Percentiles rank a stretch among this genome's conserved stretches.
These are phyloP conservation scores for Lasiodiplodia sp. DNA, from an alignment of 2,329 filamentous ascomycete species.

Conservation along the genomic window DNA sequence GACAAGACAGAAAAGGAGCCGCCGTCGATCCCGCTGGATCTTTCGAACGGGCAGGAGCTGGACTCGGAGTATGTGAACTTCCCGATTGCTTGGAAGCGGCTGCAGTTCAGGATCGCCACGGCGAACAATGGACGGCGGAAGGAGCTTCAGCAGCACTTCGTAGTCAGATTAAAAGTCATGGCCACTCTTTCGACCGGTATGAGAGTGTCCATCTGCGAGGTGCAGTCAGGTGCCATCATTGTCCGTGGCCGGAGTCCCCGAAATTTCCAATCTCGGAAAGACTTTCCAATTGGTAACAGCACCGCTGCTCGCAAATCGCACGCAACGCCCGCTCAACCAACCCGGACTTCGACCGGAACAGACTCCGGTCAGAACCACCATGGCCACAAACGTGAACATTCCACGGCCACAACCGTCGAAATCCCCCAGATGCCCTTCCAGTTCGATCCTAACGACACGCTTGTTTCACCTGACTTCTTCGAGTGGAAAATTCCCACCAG, in stretches of 20 bases:
- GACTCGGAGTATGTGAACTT: slow-evolving; percentile 89
- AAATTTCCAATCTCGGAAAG: slow-evolving; percentile 94
- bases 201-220: slow-evolving; percentile 82
- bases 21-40: slow-evolving; percentile 76
- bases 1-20: slow-evolving; percentile 85
- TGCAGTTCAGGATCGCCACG: slow-evolving; percentile 94
- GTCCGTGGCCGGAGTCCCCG: slow-evolving; percentile 91
- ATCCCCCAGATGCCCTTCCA: slow-evolving; percentile 50
- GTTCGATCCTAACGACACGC: slow-evolving; percentile 50
- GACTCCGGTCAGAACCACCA: slow-evolving; percentile 36
- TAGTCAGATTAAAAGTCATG: slow-evolving; percentile 84
- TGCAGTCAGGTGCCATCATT: slow-evolving; percentile 88
- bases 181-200: slow-evolving; percentile 84
- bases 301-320: slow-evolving; percentile 74
- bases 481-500: slow-evolving; percentile 53
- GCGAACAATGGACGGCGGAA: slow-evolving; percentile 95
- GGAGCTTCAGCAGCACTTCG: slow-evolving; percentile 95
- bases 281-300: slow-evolving; percentile 84
- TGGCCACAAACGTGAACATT: slow-evolving; percentile 39
- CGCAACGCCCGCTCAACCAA: slow-evolving; percentile 42
- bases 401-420: slow-evolving; percentile 36
- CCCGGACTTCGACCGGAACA: slow-evolving; percentile 47
- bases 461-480: slow-evolving; percentile 51
- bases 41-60: slow-evolving; percentile 69
- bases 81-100: slow-evolving; percentile 89